Evolutionary conservation across 2,329 filamentous ascomycete genomes (phyloP).

Genomic region (Ceratocystiopsis minuta): DNA sequence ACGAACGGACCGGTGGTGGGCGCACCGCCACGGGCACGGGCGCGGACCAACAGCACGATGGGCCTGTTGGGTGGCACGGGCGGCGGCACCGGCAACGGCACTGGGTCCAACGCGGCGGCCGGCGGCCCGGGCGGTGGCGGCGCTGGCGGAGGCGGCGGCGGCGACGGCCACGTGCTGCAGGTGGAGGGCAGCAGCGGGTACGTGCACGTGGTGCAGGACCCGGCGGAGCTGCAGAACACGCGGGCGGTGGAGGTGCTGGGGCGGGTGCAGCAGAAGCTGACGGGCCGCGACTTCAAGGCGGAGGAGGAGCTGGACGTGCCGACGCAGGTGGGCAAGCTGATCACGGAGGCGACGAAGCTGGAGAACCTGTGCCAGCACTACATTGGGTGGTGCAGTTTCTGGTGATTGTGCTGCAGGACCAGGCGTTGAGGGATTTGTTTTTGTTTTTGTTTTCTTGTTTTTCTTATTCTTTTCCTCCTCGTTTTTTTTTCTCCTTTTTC

Average conservation of each 20-base stretch:
- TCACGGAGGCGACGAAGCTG: conserved; percentile 86
- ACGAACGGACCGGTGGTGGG: conserved; percentile 18
- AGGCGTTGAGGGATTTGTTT: background rate
- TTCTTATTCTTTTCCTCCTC: background rate
- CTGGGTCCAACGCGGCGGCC: background rate
- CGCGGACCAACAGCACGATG: conserved; percentile 43
- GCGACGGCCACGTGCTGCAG: too few relatives aligned
- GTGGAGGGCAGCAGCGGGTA: conserved; percentile 9
- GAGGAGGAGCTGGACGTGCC: conserved; percentile 70
- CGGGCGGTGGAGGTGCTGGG: conserved; percentile 80
- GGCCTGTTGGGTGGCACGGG: conserved; percentile 19
- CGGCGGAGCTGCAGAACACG: conserved; percentile 74
- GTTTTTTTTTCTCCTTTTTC: background rate
- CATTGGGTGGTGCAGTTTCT: conserved; percentile 98
- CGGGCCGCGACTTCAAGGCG: conserved; percentile 77
- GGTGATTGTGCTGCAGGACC: conserved; percentile 31
- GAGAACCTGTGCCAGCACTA: conserved; percentile 98
- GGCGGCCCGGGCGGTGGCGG: conserved; percentile 3
- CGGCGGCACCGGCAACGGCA: conserved; percentile 19
- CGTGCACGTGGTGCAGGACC: conserved; percentile 19
- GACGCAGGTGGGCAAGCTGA: conserved; percentile 82
- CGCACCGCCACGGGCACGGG: conserved; percentile 26
- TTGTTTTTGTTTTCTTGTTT: background rate
- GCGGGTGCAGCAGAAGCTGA: conserved; percentile 88
- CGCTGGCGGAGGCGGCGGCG: background rate